Conservation (phyloP, 2,329 filamentous ascomycete species). For the Xylaria sp. region DNA sequence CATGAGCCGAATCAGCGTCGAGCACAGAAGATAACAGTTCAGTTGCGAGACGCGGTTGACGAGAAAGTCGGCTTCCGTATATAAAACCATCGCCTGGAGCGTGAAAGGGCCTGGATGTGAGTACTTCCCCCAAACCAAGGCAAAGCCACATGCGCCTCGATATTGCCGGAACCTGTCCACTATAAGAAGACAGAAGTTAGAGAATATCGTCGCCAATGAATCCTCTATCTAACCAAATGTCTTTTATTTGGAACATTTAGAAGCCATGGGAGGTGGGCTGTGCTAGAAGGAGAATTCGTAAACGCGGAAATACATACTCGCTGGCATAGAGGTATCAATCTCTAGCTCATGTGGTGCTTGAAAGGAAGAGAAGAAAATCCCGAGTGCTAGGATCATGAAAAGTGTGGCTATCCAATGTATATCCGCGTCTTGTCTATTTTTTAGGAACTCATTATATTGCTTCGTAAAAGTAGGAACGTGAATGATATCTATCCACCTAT, state of each 20-base stretch:
- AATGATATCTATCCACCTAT: conserved; percentile 57
- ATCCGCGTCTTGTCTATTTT: conserved; percentile 53
- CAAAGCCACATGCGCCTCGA: conserved; percentile 62
- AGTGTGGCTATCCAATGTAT: conserved; percentile 63
- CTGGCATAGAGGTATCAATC: conserved; percentile 53
- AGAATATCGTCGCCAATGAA: background rate
- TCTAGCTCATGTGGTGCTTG: conserved; percentile 58
- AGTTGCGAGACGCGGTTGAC: conserved; percentile 63
- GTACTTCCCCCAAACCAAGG: conserved; percentile 63
- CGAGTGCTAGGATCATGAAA: conserved; percentile 60
- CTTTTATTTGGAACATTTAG: background rate
- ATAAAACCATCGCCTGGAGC: conserved; percentile 63
- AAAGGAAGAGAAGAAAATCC: conserved; percentile 58
- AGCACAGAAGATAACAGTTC: conserved; percentile 64
- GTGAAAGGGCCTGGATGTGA: conserved; percentile 61
- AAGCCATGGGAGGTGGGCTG: background rate
- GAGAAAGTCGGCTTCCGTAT: conserved; percentile 65
- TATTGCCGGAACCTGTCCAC: conserved; percentile 61
- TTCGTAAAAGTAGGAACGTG: conserved; percentile 65
- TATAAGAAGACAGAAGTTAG: conserved; percentile 22
- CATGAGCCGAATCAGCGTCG: conserved; percentile 64
- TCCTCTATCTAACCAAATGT: background rate
- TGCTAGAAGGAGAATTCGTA: background rate
- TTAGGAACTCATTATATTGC: conserved; percentile 64
- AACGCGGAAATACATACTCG: conserved; percentile 40